Evolutionary conservation across 2,329 filamentous ascomycete genomes (phyloP).

Genomic region (Epichloe gansuensis): DNA sequence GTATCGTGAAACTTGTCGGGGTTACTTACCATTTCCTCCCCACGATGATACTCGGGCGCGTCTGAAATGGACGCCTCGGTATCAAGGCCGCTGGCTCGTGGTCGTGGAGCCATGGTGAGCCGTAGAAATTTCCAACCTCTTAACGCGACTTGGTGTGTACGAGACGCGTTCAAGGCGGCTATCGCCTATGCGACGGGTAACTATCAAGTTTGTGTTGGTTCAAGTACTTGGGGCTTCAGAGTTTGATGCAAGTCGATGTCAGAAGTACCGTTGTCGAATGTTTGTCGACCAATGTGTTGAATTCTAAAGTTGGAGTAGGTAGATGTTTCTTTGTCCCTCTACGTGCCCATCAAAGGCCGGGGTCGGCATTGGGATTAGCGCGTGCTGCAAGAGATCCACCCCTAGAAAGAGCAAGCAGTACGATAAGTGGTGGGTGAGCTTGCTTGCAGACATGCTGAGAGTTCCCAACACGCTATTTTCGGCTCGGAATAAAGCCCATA

Average conservation of each 20-base stretch:
- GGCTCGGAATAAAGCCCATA: neutral
- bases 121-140: slow-evolving; percentile 24
- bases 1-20: neutral
- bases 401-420: slow-evolving; percentile 4
- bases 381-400: slow-evolving; percentile 13
- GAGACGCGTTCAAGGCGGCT: slow-evolving; percentile 30
- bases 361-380: slow-evolving; percentile 20
- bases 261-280: slow-evolving; percentile 1
- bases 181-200: slow-evolving; percentile 1
- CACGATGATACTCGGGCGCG: slow-evolving; percentile 33
- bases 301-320: slow-evolving; percentile 5
- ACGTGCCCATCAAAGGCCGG: slow-evolving; percentile 19
- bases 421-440: neutral
- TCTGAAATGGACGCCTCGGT: slow-evolving; percentile 52
- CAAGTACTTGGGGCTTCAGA: neutral
- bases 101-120: slow-evolving; percentile 41
- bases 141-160: slow-evolving; percentile 35
- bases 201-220: neutral
- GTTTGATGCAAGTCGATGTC: neutral
- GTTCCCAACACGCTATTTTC: neutral
- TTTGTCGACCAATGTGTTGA: slow-evolving; percentile 7
- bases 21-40: slow-evolving; percentile 37
- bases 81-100: slow-evolving; percentile 39
- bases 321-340: slow-evolving; percentile 25
- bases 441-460: neutral